These are phyloP conservation scores for Jasminum sambac DNA, from an alignment of 257 asterid species.

Conservation along the genomic window DNA sequence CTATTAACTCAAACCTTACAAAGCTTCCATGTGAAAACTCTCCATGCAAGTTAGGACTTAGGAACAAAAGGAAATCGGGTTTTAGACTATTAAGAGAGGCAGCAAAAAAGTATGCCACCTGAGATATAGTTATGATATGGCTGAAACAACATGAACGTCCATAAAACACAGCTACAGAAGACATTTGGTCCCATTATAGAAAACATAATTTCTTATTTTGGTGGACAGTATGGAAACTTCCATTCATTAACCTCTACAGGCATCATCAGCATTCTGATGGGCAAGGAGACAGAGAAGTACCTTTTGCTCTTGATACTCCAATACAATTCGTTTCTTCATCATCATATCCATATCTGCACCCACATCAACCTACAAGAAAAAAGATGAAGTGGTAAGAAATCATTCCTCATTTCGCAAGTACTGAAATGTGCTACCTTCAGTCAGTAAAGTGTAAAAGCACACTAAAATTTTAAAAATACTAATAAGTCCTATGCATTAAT, in stretches of 20 bases:
- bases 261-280: background rate
- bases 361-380: conserved; percentile 60
- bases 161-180: background rate
- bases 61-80: background rate
- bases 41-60: background rate
- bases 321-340: conserved; percentile 63
- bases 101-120: background rate
- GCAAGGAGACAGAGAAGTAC: conserved; percentile 37
- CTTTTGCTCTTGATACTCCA: conserved; percentile 80
- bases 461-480: background rate
- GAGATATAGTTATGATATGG: background rate
- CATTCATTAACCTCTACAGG: background rate
- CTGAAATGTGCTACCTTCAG: conserved; percentile 16
- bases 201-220: background rate
- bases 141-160: background rate
- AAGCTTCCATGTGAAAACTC: background rate
- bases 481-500: background rate
- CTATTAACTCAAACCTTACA: background rate
- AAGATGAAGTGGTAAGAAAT: background rate
- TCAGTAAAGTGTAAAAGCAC: conserved; percentile 7
- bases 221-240: background rate
- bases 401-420: conserved; percentile 18
- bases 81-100: background rate
- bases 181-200: background rate
- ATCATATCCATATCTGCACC: conserved; percentile 60